phyloP scores from a whole-genome alignment of 768 basidiomycete genomes.

The Phylloporus arenicola region DNA sequence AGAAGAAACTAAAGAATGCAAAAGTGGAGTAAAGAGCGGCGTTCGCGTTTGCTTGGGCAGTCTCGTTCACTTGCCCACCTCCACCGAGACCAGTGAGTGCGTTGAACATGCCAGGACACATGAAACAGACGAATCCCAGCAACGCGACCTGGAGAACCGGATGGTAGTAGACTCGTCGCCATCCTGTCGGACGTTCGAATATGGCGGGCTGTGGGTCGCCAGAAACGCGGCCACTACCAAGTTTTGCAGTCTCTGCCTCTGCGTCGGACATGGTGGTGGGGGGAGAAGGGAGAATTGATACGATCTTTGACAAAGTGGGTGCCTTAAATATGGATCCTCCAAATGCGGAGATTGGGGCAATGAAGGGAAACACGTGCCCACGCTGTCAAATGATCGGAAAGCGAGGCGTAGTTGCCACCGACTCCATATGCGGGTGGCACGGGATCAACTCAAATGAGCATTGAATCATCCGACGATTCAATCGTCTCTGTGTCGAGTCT shows the following conservation, averaged over 20 bases:
- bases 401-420: no score
- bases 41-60: slow-evolving; percentile 64
- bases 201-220: slow-evolving; percentile 22
- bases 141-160: slow-evolving; percentile 40
- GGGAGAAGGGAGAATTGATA: neutral
- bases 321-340: neutral
- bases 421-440: neutral
- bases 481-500: no score
- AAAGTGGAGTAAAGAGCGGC: slow-evolving; percentile 62
- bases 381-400: neutral
- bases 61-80: slow-evolving; percentile 65
- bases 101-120: slow-evolving; percentile 69
- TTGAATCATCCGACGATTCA: no score
- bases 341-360: neutral
- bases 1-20: slow-evolving; percentile 58
- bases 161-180: slow-evolving; percentile 53
- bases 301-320: neutral
- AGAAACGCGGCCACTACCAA: slow-evolving; percentile 10
- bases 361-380: neutral
- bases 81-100: slow-evolving; percentile 75
- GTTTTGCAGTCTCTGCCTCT: slow-evolving; percentile 15
- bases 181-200: slow-evolving; percentile 45
- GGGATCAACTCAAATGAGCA: no score
- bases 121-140: slow-evolving; percentile 61
- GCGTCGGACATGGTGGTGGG: slow-evolving; percentile 18